These are phyloP conservation scores for Boletus sp. DNA, from an alignment of 1,284 basidiomycete species.

Conservation along the genomic window DNA sequence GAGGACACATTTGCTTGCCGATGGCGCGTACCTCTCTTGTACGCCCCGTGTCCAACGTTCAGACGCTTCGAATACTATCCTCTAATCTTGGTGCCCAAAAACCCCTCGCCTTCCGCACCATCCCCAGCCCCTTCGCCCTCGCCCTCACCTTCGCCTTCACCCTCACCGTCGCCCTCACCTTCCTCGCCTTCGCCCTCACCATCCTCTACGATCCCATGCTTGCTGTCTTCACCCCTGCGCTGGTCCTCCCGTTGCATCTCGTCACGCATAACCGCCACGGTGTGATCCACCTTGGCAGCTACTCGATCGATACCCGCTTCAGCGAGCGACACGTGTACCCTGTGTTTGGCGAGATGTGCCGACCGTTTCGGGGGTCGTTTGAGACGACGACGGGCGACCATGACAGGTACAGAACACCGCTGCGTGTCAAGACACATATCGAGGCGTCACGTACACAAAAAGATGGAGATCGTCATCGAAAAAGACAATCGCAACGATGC, in stretches of 20 bases:
- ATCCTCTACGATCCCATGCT: conserved; percentile 32
- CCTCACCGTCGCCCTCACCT: background rate
- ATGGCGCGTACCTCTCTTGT: background rate
- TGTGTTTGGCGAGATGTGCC: conserved; percentile 64
- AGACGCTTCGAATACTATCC: conserved; percentile 6
- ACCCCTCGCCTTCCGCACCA: conserved; percentile 33
- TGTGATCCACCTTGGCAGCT: conserved; percentile 68
- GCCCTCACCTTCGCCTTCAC: conserved; percentile 23
- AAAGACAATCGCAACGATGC: background rate
- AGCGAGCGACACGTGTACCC: conserved; percentile 77
- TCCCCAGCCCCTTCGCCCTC: conserved; percentile 36
- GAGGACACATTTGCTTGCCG: background rate
- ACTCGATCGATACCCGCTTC: conserved; percentile 84
- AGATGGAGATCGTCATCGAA: background rate
- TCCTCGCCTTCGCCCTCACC: conserved; percentile 21
- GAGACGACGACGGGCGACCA: conserved; percentile 84
- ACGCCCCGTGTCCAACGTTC: background rate
- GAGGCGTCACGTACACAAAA: background rate
- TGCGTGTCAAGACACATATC: conserved; percentile 27
- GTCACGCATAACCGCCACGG: conserved; percentile 68
- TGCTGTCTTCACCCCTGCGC: conserved; percentile 35
- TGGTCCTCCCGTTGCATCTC: conserved; percentile 66
- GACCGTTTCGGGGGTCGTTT: conserved; percentile 68
- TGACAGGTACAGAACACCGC: conserved; percentile 88
- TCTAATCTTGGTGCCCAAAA: conserved; percentile 24